Evolutionary conservation across 805 yeast genomes (phyloP).

Genomic region (Millerozyma acaciae): DNA sequence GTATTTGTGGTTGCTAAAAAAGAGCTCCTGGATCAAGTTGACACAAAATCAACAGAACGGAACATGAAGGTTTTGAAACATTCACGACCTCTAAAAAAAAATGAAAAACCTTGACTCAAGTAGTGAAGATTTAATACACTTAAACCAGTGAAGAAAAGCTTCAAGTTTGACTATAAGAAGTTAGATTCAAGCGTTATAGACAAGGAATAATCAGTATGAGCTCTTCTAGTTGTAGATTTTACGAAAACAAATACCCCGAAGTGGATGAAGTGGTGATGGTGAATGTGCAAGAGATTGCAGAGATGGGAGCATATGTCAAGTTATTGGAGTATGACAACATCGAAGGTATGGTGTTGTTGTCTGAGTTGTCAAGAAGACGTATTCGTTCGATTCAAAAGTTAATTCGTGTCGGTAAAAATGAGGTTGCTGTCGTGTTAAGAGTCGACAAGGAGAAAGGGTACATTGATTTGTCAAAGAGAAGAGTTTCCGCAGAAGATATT

Average conservation of each 20-base stretch:
- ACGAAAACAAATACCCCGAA: constrained; percentile 97
- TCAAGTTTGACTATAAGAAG: not conserved
- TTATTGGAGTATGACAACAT: constrained; percentile 94
- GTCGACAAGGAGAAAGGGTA: constrained; percentile 99
- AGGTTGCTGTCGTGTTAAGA: constrained; percentile 95
- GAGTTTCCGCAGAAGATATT: constrained; percentile 97
- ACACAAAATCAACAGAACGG: constrained; percentile 1
- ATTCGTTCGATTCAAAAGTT: constrained; percentile 95
- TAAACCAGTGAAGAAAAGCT: too few relatives aligned
- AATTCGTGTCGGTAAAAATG: constrained; percentile 97
- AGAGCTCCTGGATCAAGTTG: not conserved
- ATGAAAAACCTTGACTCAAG: constrained; percentile 1
- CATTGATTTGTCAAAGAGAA: constrained; percentile 94
- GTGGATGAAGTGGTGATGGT: constrained; percentile 99
- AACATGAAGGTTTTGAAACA: too few relatives aligned
- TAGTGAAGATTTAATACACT: too few relatives aligned
- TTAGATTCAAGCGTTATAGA: not conserved
- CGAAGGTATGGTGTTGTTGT: constrained; percentile 96
- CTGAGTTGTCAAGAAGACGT: constrained; percentile 97
- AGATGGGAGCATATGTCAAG: constrained; percentile 98
- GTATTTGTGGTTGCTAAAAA: constrained; percentile 2
- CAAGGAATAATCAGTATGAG: constrained; percentile 48
- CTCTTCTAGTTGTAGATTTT: constrained; percentile 89
- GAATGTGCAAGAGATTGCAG: constrained; percentile 96
- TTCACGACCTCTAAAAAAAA: not conserved